phyloP scores from a whole-genome alignment of 2,329 filamentous ascomycete species.

The Cladophialophora chaetospira region DNA sequence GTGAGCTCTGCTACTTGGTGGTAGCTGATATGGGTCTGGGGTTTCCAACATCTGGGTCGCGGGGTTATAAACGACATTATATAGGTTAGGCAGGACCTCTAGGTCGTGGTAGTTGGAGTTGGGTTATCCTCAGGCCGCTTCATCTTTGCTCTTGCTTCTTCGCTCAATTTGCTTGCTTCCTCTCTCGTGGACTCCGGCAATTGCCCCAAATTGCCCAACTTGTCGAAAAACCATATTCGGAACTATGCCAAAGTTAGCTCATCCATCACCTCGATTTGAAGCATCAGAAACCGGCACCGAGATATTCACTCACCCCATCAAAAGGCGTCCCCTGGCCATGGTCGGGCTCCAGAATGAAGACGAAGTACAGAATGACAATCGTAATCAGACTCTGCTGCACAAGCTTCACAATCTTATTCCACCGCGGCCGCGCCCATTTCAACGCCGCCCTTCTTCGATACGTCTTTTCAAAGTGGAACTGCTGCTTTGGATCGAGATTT shows the following conservation, averaged over 20 bases:
- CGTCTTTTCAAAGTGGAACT: conserved; percentile 68
- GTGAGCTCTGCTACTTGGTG: too few species aligned
- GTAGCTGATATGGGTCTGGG: too few species aligned
- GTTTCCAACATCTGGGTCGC: too few species aligned
- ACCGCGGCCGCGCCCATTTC: conserved; percentile 60
- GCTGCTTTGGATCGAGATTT: conserved; percentile 64
- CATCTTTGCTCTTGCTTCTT: conserved; percentile 26
- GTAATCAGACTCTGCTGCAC: conserved; percentile 57
- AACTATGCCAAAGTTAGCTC: conserved; percentile 15
- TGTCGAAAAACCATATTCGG: conserved; percentile 30
- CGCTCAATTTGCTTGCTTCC: conserved; percentile 26
- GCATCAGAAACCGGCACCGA: background rate
- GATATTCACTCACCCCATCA: conserved; percentile 22
- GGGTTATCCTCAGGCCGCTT: conserved; percentile 1
- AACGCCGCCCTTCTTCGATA: conserved; percentile 63
- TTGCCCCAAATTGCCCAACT: conserved; percentile 22
- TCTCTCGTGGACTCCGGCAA: conserved; percentile 24
- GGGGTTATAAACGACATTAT: too few species aligned
- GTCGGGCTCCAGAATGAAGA: conserved; percentile 31
- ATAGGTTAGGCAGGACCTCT: too few species aligned
- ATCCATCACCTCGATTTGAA: background rate
- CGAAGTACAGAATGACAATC: conserved; percentile 29
- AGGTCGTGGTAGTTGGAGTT: background rate
- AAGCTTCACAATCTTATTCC: conserved; percentile 60
- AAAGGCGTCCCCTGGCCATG: conserved; percentile 29